Conservation (phyloP, 768 basidiomycete genomes). For the Phlegmacium glaucopus region DNA sequence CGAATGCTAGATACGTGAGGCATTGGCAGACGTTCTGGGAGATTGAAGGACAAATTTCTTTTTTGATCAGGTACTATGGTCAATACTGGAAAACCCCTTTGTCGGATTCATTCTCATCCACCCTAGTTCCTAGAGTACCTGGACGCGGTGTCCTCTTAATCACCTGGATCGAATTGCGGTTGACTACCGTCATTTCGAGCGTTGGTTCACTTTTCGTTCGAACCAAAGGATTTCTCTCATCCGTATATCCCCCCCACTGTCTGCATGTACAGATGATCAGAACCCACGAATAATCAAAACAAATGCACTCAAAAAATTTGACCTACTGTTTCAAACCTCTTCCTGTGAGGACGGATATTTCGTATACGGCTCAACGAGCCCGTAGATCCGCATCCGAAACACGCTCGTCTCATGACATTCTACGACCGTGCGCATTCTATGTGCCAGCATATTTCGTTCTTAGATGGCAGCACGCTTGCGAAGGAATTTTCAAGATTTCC, state of each 20-base stretch:
- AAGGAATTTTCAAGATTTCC: constrained; percentile 69
- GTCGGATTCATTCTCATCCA: not conserved
- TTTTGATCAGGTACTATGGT: constrained; percentile 70
- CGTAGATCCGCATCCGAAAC: constrained; percentile 55
- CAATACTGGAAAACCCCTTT: not conserved
- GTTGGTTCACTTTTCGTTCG: constrained; percentile 15
- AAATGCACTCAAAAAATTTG: constrained; percentile 80
- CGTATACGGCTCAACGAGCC: constrained; percentile 87
- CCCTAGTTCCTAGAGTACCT: constrained; percentile 68
- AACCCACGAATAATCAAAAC: constrained; percentile 77
- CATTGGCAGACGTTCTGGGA: constrained; percentile 62
- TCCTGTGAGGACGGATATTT: too few species aligned
- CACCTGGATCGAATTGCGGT: constrained; percentile 72
- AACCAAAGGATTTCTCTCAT: too few species aligned
- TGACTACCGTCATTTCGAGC: constrained; percentile 73
- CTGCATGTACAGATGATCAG: constrained; percentile 55
- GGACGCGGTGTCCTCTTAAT: constrained; percentile 74
- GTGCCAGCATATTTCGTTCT: constrained; percentile 74
- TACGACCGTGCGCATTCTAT: constrained; percentile 66
- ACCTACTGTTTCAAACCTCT: too few species aligned
- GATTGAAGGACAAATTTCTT: constrained; percentile 67
- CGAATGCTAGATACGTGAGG: constrained; percentile 72
- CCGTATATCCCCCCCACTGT: too few species aligned
- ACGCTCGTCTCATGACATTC: constrained; percentile 56
- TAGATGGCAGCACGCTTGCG: constrained; percentile 84